These are phyloP conservation scores for Hypoxylon sp. DNA, from an alignment of 2,329 filamentous ascomycete species.

Conservation along the genomic window DNA sequence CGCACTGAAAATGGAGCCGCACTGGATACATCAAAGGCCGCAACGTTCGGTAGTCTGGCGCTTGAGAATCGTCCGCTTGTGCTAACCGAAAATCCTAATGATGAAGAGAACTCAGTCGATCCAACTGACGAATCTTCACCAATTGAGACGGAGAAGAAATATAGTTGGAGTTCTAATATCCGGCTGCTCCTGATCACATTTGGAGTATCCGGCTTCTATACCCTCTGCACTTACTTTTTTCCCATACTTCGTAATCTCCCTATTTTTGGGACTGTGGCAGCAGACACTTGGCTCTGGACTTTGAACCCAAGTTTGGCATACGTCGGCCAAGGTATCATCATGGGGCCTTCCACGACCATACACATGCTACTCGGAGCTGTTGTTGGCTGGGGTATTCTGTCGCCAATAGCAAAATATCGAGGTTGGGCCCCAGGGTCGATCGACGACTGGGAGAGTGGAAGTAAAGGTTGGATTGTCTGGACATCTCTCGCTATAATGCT, in stretches of 20 bases:
- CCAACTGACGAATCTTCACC: conserved; percentile 46
- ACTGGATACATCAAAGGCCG: conserved; percentile 50
- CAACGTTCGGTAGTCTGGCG: conserved; percentile 53
- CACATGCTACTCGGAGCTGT: conserved; percentile 95
- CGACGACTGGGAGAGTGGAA: conserved; percentile 89
- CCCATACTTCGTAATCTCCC: conserved; percentile 88
- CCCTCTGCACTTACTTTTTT: conserved; percentile 89
- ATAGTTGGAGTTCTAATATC: conserved; percentile 63
- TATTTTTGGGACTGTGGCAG: conserved; percentile 81
- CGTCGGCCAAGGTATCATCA: conserved; percentile 97
- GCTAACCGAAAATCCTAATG: conserved; percentile 38
- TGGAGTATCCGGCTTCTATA: conserved; percentile 73
- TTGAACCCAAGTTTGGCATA: conserved; percentile 98
- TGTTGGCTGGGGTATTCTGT: conserved; percentile 90
- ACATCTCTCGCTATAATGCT: conserved; percentile 96
- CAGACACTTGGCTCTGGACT: conserved; percentile 90
- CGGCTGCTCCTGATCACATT: conserved; percentile 70
- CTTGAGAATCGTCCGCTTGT: conserved; percentile 52
- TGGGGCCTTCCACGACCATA: conserved; percentile 94
- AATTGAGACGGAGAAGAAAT: conserved; percentile 55
- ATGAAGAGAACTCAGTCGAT: conserved; percentile 39
- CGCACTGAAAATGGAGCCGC: conserved; percentile 52
- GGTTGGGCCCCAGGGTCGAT: conserved; percentile 93
- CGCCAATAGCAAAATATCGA: conserved; percentile 84
- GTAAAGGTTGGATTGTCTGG: conserved; percentile 99